A percentile compares a stretch with the other conserved stretches of the same genome.
Conservation (phyloP, 1,284 basidiomycete species). For the Puccinia horiana region DNA sequence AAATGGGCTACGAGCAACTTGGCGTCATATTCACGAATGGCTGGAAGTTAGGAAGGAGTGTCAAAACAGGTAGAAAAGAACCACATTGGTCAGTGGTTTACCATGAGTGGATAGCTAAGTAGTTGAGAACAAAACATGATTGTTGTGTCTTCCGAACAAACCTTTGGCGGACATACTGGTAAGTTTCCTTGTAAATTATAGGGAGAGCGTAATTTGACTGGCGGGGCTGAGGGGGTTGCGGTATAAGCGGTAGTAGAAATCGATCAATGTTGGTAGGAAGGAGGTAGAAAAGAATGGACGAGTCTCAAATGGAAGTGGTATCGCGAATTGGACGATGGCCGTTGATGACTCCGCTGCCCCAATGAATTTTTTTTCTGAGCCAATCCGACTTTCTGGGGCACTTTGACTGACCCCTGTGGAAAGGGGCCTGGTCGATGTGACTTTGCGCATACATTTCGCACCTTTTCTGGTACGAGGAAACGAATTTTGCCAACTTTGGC, state of each 20-base stretch:
- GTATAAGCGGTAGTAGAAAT: background rate
- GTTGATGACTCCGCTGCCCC: background rate
- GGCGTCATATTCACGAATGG: conserved; percentile 46
- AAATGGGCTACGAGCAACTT: conserved; percentile 39
- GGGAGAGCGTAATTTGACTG: too few relatives aligned
- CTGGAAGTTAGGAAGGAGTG: background rate
- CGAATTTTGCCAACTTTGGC: too few relatives aligned
- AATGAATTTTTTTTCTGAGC: background rate
- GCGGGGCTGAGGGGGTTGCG: background rate
- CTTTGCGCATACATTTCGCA: too few relatives aligned
- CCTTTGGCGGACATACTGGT: conserved; percentile 20
- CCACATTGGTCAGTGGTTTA: background rate
- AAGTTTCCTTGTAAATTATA: background rate
- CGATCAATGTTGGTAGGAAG: background rate
- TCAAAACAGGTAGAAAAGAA: background rate
- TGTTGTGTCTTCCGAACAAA: background rate
- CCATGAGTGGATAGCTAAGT: background rate
- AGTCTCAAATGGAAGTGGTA: too few relatives aligned
- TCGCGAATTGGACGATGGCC: too few relatives aligned
- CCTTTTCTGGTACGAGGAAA: too few relatives aligned
- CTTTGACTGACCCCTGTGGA: background rate
- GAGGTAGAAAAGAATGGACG: background rate
- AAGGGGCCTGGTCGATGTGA: background rate
- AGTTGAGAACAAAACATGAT: background rate
- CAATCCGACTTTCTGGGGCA: background rate